phyloP scores from a whole-genome alignment of 2,329 filamentous ascomycete genomes.

The Claviceps pazoutovae region DNA sequence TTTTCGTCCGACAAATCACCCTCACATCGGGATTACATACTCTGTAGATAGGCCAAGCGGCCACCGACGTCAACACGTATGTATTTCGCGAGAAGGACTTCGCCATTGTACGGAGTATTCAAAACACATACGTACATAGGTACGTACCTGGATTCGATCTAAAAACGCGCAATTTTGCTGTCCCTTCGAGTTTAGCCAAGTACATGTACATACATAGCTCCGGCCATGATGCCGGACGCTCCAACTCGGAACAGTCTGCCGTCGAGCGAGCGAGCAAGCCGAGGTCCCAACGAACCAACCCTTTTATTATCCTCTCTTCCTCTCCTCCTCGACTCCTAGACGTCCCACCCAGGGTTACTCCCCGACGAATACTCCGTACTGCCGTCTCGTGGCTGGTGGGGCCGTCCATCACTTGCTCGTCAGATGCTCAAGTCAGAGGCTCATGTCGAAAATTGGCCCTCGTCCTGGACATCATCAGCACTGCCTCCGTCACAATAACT shows the following conservation, averaged over 20 bases:
- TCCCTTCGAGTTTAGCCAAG: background rate
- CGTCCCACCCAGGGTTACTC: background rate
- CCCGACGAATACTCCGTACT: background rate
- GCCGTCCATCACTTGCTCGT: background rate
- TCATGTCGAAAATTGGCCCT: no score
- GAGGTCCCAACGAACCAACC: no score
- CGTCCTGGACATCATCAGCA: no score
- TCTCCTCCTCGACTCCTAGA: no score
- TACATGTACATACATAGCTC: background rate
- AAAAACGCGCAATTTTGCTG: background rate
- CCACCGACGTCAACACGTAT: background rate
- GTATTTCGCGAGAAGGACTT: background rate
- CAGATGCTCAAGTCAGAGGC: background rate
- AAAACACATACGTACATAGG: background rate
- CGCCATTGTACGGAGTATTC: background rate
- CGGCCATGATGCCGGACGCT: no score
- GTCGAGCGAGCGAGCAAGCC: no score
- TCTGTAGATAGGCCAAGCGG: conserved; percentile 4
- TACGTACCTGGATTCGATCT: background rate
- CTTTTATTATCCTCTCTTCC: no score
- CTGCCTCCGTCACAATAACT: no score
- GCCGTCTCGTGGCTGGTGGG: background rate
- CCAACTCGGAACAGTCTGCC: no score
- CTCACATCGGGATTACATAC: background rate
- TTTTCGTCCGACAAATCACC: background rate